These are phyloP conservation scores for Blastocystis sp. DNA, from an alignment of 352 stramenopile genomes.

Conservation along the genomic window DNA sequence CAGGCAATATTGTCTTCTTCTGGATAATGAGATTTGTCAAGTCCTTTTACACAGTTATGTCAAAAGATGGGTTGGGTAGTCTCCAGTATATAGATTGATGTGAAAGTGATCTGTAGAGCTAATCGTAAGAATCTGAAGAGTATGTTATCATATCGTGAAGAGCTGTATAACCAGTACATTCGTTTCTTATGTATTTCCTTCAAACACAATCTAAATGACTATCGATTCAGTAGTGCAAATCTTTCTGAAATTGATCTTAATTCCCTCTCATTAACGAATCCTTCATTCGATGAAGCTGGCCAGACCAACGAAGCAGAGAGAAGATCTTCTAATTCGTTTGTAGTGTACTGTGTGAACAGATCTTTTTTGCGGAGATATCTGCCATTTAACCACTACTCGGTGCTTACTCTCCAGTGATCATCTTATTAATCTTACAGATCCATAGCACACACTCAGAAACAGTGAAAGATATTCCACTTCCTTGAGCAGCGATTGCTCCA, in stretches of 20 bases:
- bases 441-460: slow-evolving; percentile 33
- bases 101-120: not conserved
- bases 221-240: slow-evolving; percentile 3
- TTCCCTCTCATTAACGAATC: slow-evolving; percentile 9
- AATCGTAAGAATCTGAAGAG: slow-evolving; percentile 49
- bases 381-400: not conserved
- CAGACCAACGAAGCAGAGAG: not conserved
- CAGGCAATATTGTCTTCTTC: not conserved
- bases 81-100: not conserved
- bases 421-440: slow-evolving; percentile 53
- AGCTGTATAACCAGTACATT: slow-evolving; percentile 62
- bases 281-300: slow-evolving; percentile 33
- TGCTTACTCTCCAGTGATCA: slow-evolving; percentile 18
- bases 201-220: not conserved
- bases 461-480: not conserved
- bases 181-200: slow-evolving; percentile 29
- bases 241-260: not conserved
- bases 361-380: slow-evolving; percentile 48
- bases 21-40: not conserved
- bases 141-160: slow-evolving; percentile 48
- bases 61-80: slow-evolving; percentile 31
- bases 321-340: not conserved
- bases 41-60: not conserved
- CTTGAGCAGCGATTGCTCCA: not conserved
- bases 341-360: slow-evolving; percentile 57